phyloP scores from a whole-genome alignment of 192 early-diverging fungal species.

The Linnemannia elongata region DNA sequence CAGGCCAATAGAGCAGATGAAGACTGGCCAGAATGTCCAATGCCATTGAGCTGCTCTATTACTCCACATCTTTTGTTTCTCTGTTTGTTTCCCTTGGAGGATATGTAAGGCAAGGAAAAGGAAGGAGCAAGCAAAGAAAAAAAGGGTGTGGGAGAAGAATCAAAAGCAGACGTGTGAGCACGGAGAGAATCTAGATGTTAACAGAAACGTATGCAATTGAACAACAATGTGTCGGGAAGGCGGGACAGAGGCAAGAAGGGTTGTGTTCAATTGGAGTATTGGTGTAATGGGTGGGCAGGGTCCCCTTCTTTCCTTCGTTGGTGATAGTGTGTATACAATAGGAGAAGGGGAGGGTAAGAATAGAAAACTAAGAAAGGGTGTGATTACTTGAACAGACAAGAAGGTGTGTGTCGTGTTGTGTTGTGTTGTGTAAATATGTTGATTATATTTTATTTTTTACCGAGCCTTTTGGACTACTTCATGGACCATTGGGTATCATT shows the following conservation, averaged over 20 bases:
- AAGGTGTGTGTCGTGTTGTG: no score
- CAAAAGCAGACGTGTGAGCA: background rate
- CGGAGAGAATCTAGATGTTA: background rate
- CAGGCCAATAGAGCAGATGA: slow-evolving; percentile 10
- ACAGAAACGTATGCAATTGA: background rate
- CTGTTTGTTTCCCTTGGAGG: background rate
- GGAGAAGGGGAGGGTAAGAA: background rate
- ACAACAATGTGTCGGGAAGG: background rate
- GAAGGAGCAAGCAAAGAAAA: background rate
- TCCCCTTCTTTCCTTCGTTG: background rate
- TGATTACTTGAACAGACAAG: background rate
- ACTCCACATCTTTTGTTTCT: slow-evolving; percentile 3
- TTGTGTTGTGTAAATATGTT: no score
- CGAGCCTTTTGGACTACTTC: background rate
- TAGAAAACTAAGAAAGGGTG: background rate
- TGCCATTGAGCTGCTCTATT: background rate
- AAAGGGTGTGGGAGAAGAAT: background rate
- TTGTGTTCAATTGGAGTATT: background rate
- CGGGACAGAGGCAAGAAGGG: background rate
- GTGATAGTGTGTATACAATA: no score
- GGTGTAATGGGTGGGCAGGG: background rate
- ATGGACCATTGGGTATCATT: background rate
- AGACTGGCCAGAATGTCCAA: background rate
- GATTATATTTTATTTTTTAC: no score
- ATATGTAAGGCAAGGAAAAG: background rate